phyloP scores from a whole-genome alignment of 1,284 basidiomycete species.

The Phaffia rhodozyma region DNA sequence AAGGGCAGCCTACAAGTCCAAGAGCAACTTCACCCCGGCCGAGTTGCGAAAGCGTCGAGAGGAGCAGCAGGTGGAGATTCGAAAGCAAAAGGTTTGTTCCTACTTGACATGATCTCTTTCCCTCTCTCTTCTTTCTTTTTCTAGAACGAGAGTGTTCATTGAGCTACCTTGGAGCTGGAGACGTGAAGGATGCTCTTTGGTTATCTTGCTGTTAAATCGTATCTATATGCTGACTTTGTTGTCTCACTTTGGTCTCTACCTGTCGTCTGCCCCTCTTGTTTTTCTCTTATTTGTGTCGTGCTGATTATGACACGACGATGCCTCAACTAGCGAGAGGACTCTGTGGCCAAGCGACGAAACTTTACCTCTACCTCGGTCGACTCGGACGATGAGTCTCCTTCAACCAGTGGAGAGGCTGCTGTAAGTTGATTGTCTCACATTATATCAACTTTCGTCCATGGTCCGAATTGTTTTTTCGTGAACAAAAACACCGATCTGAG shows the following conservation, averaged over 20 bases:
- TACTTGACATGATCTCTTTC: slow-evolving; percentile 4
- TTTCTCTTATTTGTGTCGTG: slow-evolving; percentile 1
- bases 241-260: not conserved
- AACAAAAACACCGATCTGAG: slow-evolving; percentile 6
- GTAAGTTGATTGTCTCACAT: slow-evolving; percentile 38
- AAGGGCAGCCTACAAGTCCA: slow-evolving; percentile 35
- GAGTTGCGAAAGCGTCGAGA: slow-evolving; percentile 80
- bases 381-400: slow-evolving; percentile 68
- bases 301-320: not conserved
- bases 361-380: slow-evolving; percentile 64
- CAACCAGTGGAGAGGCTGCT: slow-evolving; percentile 58
- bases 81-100: slow-evolving; percentile 59
- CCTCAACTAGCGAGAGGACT: slow-evolving; percentile 67
- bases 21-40: slow-evolving; percentile 36
- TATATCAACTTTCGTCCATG: not conserved
- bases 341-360: slow-evolving; percentile 90
- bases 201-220: not conserved
- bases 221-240: not conserved
- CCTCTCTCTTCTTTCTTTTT: not conserved
- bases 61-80: slow-evolving; percentile 94
- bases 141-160: not conserved
- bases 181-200: not conserved
- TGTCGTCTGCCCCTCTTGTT: not conserved
- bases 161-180: not conserved
- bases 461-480: not conserved